Percentiles rank a stretch among this genome's conserved stretches.
phyloP scores from a whole-genome alignment of 148 eudicot species.

The Amaranthus cruentus region DNA sequence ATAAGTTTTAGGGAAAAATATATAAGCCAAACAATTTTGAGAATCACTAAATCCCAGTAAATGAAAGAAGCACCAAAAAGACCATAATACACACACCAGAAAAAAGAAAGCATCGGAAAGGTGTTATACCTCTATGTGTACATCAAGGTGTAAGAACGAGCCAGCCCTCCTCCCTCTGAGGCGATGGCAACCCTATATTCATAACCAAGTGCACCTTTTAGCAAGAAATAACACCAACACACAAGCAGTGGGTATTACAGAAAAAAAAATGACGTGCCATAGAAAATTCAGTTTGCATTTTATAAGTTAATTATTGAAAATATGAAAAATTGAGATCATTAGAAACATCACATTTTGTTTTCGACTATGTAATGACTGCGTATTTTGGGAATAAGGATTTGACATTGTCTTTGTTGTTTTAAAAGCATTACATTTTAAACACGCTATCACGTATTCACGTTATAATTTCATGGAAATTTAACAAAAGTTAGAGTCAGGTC shows the following conservation, averaged over 20 bases:
- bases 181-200: constrained; percentile 75
- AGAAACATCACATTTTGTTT: too few species aligned
- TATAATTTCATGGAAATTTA: too few species aligned
- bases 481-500: too few species aligned
- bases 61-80: constrained; percentile 1
- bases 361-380: too few species aligned
- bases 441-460: too few species aligned
- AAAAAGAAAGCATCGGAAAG: background rate
- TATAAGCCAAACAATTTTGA: background rate
- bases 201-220: constrained; percentile 11
- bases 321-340: too few species aligned
- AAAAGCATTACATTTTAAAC: too few species aligned
- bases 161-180: constrained; percentile 97
- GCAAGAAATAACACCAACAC: background rate
- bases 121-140: constrained; percentile 69
- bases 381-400: too few species aligned
- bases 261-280: background rate
- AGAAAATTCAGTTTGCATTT: too few species aligned
- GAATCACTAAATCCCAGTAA: background rate
- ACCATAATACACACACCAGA: background rate
- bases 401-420: too few species aligned
- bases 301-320: too few species aligned
- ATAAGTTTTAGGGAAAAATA: background rate
- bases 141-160: constrained; percentile 90
- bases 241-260: background rate